Base-by-base conservation (phyloP, 345 rosid species). In the Hirschfeldia incana region DNA sequence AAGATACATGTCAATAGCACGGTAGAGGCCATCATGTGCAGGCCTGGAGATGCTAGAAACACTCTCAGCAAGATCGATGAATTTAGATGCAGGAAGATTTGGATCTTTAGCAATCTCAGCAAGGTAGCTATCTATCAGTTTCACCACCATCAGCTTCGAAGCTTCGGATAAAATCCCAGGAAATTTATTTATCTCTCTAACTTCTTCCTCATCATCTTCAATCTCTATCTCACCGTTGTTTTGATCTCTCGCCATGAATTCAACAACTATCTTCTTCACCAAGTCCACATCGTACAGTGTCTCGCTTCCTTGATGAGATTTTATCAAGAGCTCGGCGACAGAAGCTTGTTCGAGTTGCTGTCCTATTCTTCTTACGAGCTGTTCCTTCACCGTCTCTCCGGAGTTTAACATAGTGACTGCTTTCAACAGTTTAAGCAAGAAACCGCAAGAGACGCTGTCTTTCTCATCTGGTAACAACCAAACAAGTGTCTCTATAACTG, bases 331-430 rank as follows among this genome's bases (percentile, higher is more conserved):
- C 81, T 93, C 97, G 10, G 75, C 69, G 2, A 83, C 85, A 3
- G 88, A 86, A 66, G 97, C 98, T 85, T 90, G 88, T 76, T 93
- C 98, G 1, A 93, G 87, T 65, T 93, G 94, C 79, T 86, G 88
- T 26, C 97, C 98, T 12, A 88, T 88, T 78, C 76, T 85, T 76
- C 82, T 74, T 26, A 88, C 82, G 16, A 93, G 88, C 75, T 85
- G 86, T 66, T 53, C 84, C 80, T 82, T 86, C 0, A 75, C 85
- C 68, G 16, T 65, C 28, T 89, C 87, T 55, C 90, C 94, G 0
- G 86, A 86, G 82, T 84, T 82, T 2, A 87, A 81, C 68, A 72
- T 72, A n/a, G 83, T 87, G 61, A 92, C 87, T 53, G 92, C 93
- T 84, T 91, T 91, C 69, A 93, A 87, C 70, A 93, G 76, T 77